Conservation (phyloP, 306 rosid genomes). For the Cicer judaicum region DNA sequence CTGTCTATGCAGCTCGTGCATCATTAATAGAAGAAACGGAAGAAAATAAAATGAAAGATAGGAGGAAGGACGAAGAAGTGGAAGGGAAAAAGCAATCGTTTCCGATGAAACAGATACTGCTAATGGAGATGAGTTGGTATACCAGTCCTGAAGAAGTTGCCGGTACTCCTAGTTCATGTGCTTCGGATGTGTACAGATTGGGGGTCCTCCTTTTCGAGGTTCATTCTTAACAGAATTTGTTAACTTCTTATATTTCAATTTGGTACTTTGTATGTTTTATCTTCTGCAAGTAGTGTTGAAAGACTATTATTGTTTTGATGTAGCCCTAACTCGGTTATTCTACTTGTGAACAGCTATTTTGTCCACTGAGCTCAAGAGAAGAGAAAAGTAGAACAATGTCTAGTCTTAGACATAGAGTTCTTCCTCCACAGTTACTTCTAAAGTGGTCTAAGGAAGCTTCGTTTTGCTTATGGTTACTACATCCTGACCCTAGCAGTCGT, state of each 20-base stretch:
- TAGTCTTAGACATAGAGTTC: slow-evolving; percentile 92
- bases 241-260: slow-evolving; percentile 32
- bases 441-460: slow-evolving; percentile 99
- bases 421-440: slow-evolving; percentile 94
- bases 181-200: slow-evolving; percentile 85
- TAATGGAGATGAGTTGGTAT: slow-evolving; percentile 90
- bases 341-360: slow-evolving; percentile 78
- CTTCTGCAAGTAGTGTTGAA: slow-evolving; percentile 33
- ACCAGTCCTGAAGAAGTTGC: slow-evolving; percentile 85
- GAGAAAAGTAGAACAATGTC: slow-evolving; percentile 90
- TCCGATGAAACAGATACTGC: slow-evolving; percentile 92
- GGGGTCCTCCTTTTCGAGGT: slow-evolving; percentile 99
- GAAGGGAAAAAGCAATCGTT: slow-evolving; percentile 80
- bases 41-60: slow-evolving; percentile 64
- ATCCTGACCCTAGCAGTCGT: slow-evolving; percentile 88
- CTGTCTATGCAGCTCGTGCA: slow-evolving; percentile 66
- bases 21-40: slow-evolving; percentile 71
- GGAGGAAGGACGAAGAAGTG: slow-evolving; percentile 61
- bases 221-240: slow-evolving; percentile 41
- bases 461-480: slow-evolving; percentile 92
- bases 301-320: slow-evolving; percentile 33
- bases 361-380: slow-evolving; percentile 85
- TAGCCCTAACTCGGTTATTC: slow-evolving; percentile 51
- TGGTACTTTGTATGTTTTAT: slow-evolving; percentile 38
- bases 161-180: slow-evolving; percentile 67